phyloP scores from a whole-genome alignment of 495 filamentous ascomycete species.

The Glutinoglossum americanum region DNA sequence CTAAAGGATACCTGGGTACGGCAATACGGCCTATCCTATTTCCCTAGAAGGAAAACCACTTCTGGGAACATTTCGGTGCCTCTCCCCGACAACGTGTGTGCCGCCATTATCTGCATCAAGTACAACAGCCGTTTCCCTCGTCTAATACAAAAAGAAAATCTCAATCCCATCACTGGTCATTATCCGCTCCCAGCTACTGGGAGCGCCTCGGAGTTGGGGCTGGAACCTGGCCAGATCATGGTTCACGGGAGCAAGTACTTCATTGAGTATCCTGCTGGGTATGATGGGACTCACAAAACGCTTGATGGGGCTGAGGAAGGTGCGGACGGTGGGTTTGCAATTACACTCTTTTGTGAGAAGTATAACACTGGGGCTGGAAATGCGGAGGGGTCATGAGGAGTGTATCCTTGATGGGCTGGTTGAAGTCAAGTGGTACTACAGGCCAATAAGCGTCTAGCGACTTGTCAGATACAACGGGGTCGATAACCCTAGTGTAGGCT shows the following conservation, averaged over 20 bases:
- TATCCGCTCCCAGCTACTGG: background rate
- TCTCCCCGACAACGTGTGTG: background rate
- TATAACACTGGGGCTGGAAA: background rate
- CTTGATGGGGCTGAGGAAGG: background rate
- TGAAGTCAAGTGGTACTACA: too few species aligned
- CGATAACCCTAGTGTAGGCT: too few species aligned
- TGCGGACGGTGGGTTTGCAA: background rate
- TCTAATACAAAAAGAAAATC: background rate
- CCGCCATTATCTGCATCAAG: background rate
- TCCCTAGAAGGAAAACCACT: background rate
- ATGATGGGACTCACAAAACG: background rate
- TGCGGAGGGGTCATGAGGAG: too few species aligned
- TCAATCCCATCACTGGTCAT: background rate
- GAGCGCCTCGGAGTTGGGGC: background rate
- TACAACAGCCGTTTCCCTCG: background rate
- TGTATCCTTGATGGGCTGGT: too few species aligned
- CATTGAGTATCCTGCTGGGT: background rate
- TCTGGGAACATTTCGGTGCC: background rate
- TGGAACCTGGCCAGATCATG: background rate
- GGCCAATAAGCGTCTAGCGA: too few species aligned
- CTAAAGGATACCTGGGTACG: background rate
- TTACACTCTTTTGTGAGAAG: background rate
- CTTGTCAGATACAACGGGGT: too few species aligned
- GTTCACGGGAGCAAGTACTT: background rate
- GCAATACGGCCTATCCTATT: background rate